These are phyloP conservation scores for Thraustochytrium striatum DNA, from an alignment of 352 stramenopile genomes.

Conservation along the genomic window DNA sequence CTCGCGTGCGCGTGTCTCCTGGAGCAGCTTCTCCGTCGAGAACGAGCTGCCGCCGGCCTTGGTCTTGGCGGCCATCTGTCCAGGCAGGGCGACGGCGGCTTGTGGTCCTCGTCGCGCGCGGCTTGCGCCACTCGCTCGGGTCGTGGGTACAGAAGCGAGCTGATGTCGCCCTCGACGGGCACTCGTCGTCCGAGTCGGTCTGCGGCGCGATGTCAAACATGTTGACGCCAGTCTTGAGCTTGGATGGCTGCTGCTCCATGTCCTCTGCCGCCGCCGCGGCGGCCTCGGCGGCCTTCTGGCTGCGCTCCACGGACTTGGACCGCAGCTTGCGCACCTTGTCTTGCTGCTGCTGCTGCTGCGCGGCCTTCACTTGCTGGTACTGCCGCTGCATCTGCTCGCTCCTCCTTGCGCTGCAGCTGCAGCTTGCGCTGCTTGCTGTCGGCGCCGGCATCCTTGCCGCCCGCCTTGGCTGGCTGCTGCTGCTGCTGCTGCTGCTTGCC, in stretches of 20 bases:
- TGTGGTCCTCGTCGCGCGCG: neutral
- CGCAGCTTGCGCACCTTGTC: neutral
- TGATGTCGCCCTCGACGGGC: slow-evolving; percentile 26
- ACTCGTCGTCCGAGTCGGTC: neutral
- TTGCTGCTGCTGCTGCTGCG: slow-evolving; percentile 44
- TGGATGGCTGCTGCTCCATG: slow-evolving; percentile 31
- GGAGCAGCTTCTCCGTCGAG: too few species aligned
- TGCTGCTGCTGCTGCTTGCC: neutral
- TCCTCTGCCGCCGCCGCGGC: slow-evolving; percentile 4
- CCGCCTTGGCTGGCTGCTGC: neutral
- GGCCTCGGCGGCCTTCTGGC: neutral
- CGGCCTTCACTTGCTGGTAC: slow-evolving; percentile 30
- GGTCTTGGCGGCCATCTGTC: too few species aligned
- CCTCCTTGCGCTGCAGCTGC: slow-evolving; percentile 24
- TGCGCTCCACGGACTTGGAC: slow-evolving; percentile 18
- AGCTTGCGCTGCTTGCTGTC: slow-evolving; percentile 8
- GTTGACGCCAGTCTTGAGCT: slow-evolving; percentile 37
- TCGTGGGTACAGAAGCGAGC: slow-evolving; percentile 30
- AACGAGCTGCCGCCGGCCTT: too few species aligned
- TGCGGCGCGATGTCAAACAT: slow-evolving; percentile 43
- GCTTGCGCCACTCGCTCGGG: neutral
- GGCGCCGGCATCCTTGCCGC: neutral
- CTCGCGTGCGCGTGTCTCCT: too few species aligned
- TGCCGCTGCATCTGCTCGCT: slow-evolving; percentile 34
- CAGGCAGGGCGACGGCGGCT: neutral